Evolutionary conservation across 2,329 filamentous ascomycete species (phyloP).

Genomic region (Exophiala oligosperma): DNA sequence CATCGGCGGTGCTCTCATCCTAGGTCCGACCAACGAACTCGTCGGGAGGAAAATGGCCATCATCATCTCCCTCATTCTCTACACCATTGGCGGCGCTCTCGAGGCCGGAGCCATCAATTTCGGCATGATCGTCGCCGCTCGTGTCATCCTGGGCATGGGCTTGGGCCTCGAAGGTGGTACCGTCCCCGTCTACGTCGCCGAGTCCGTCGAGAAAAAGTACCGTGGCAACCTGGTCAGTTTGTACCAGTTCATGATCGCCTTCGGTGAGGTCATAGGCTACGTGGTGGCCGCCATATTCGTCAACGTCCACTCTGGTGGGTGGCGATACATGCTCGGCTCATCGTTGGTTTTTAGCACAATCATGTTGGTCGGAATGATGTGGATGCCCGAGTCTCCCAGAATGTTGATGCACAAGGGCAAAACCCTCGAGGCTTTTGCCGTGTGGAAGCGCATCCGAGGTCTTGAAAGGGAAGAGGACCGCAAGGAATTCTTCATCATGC

Average conservation of each 20-base stretch:
- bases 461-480: conserved; percentile 56
- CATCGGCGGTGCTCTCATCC: conserved; percentile 66
- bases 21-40: conserved; percentile 67
- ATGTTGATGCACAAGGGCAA: conserved; percentile 69
- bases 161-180: conserved; percentile 74
- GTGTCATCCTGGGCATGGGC: conserved; percentile 68
- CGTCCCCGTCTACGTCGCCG: conserved; percentile 72
- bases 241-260: conserved; percentile 74
- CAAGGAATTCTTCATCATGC: conserved; percentile 73
- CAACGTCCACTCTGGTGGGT: conserved; percentile 63
- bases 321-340: conserved; percentile 72
- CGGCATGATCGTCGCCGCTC: conserved; percentile 68
- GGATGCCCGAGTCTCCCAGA: conserved; percentile 69
- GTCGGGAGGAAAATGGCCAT: conserved; percentile 69
- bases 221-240: conserved; percentile 72
- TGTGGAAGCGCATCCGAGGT: conserved; percentile 73
- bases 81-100: conserved; percentile 68
- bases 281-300: conserved; percentile 73
- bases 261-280: conserved; percentile 73
- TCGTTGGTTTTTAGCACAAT: conserved; percentile 69
- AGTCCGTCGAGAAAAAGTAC: conserved; percentile 66
- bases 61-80: conserved; percentile 67
- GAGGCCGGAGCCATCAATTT: conserved; percentile 68
- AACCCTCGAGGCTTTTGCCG: conserved; percentile 61
- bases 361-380: conserved; percentile 65